These are phyloP conservation scores for Bruguiera parviflora DNA, from an alignment of 345 rosid species.

Conservation along the genomic window DNA sequence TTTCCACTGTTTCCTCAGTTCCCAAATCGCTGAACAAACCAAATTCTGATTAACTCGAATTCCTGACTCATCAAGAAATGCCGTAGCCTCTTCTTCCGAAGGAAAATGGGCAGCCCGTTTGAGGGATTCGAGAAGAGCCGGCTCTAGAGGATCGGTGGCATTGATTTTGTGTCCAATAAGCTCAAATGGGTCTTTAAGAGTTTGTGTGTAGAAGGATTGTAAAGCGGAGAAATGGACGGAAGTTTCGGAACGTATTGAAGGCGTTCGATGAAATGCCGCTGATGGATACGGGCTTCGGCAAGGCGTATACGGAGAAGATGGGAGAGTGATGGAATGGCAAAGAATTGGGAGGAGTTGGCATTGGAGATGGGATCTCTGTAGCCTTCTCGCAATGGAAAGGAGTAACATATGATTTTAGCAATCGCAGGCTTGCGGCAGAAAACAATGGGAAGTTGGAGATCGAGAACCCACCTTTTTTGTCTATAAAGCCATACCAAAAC, in stretches of 20 bases:
- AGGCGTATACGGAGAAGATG: neutral
- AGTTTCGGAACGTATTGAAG: conserved; percentile 15
- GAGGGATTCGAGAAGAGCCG: conserved; percentile 36
- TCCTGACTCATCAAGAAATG: conserved; percentile 43
- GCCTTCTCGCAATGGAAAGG: conserved; percentile 16
- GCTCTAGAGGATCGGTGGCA: conserved; percentile 18
- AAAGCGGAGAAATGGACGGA: conserved; percentile 21
- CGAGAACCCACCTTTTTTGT: too few relatives aligned
- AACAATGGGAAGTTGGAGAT: neutral
- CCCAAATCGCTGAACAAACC: conserved; percentile 61
- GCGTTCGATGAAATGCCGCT: conserved; percentile 54
- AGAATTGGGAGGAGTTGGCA: neutral
- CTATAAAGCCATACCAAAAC: too few relatives aligned
- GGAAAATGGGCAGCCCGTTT: conserved; percentile 43
- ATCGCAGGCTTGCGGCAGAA: neutral
- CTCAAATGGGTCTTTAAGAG: conserved; percentile 21
- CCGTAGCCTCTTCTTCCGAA: conserved; percentile 54
- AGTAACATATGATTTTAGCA: conserved; percentile 22
- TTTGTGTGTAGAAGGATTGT: conserved; percentile 35
- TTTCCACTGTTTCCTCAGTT: conserved; percentile 60
- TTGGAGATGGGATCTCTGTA: neutral
- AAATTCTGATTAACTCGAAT: conserved; percentile 34
- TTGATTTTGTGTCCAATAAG: conserved; percentile 12
- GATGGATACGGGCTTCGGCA: neutral
- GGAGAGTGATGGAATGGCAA: neutral